phyloP scores from a whole-genome alignment of 805 yeast species.

The Candida berthetii region DNA sequence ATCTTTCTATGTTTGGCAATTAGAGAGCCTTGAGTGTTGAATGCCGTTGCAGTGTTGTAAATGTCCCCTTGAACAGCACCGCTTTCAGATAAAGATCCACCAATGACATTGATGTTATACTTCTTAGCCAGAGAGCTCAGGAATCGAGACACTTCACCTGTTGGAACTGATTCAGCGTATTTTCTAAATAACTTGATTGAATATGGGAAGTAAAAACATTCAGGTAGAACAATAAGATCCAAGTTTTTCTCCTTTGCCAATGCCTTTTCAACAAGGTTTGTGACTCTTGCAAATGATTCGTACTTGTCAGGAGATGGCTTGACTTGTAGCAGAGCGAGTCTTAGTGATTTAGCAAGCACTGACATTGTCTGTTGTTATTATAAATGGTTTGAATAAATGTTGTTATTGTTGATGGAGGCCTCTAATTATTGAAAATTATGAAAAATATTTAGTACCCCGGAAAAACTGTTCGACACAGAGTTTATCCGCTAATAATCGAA shows the following conservation, averaged over 20 bases:
- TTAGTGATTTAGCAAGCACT: constrained; percentile 44
- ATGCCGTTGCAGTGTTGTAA: constrained; percentile 72
- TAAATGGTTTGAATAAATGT: no score
- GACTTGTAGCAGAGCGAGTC: constrained; percentile 78
- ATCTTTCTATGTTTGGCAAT: constrained; percentile 83
- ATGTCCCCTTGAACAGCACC: constrained; percentile 39
- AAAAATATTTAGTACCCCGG: no score
- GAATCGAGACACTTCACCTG: constrained; percentile 58
- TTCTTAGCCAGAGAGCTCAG: constrained; percentile 63
- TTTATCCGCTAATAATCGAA: no score
- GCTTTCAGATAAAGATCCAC: constrained; percentile 90
- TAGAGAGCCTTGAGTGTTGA: constrained; percentile 63
- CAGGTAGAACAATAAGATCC: constrained; percentile 83
- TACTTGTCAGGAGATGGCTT: constrained; percentile 66
- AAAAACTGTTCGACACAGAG: no score
- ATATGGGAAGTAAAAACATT: constrained; percentile 94
- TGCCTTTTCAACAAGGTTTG: constrained; percentile 55
- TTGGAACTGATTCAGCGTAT: constrained; percentile 78
- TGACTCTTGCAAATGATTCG: constrained; percentile 64
- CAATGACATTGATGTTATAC: constrained; percentile 60
- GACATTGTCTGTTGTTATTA: neutral
- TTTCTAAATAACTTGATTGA: constrained; percentile 78
- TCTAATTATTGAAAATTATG: no score
- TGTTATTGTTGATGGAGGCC: no score
- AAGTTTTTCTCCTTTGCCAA: constrained; percentile 46